Evolutionary conservation across 108 stramenopile species (phyloP), one percentile per base, ranked within the genome.

Genomic region (Thalassiosira profunda): DNA sequence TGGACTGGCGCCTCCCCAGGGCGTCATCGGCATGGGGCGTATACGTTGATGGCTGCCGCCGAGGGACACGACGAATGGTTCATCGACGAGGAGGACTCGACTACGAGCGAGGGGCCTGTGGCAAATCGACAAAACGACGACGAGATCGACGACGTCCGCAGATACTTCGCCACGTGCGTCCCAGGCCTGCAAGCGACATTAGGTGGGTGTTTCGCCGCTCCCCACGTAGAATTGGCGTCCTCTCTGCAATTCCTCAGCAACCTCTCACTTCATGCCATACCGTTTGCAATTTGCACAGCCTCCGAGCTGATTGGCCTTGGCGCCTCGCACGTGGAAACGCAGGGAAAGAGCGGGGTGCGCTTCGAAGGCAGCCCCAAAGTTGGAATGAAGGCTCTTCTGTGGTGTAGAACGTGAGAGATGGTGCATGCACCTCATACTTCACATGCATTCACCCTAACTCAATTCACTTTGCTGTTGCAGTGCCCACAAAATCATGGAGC

Each of bases 341-440:
- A 18, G 21, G 63, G 75, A 30, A 58, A 6, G 28, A 48, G 44
- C 36, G 74, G 74, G 21, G 67, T 81, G 25, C 41, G 72, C 24
- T 74, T 74, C 41, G n/a, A 46, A 60, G 57, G 63, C 0, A 41
- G 18, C 9, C 46, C 82, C n/a, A 59, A 68, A 10, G 58, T 79
- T 25, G 86, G 85, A 1, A 48, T 94, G 29, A 58, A 74, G 4
- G 70, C 71, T 15, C 45, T 94, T 7, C 58, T 90, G 17, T 89
- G 87, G 88, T 59, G 85, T 31, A 63, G 93, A 25, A 88, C 90
- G n/a, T n/a, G n/a, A n/a, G n/a, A n/a, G n/a, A n/a, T n/a, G n/a
- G n/a, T n/a, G n/a, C n/a, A n/a, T n/a, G n/a, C n/a, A n/a, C n/a
- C n/a, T n/a, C n/a, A n/a, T n/a, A n/a, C n/a, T n/a, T n/a, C n/a